Conservation (phyloP, 257 asterid species). For the Solanum chmielewskii region DNA sequence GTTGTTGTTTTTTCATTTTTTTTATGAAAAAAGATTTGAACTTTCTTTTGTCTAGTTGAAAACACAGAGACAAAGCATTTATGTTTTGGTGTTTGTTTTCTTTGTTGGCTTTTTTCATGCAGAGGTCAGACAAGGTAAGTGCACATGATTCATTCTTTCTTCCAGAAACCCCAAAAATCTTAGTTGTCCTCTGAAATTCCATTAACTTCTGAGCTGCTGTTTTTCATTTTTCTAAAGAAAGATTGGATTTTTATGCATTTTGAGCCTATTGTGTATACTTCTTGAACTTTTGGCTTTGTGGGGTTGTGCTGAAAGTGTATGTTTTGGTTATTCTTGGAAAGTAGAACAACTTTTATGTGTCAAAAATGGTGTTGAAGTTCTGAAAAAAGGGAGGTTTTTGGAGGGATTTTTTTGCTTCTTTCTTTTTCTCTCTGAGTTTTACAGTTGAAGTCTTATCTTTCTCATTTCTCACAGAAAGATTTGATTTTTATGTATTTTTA, state of each 20-base stretch:
- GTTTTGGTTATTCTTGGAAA: constrained; percentile 26
- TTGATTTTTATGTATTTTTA: not conserved
- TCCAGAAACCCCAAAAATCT: not conserved
- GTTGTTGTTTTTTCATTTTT: not conserved
- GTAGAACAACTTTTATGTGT: constrained; percentile 17
- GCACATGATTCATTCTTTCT: constrained; percentile 8
- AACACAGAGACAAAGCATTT: constrained; percentile 12
- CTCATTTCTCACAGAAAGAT: not conserved
- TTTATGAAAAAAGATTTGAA: not conserved
- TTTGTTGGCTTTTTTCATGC: constrained; percentile 31
- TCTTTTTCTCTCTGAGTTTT: not conserved
- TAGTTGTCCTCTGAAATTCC: constrained; percentile 2
- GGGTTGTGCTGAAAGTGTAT: constrained; percentile 9
- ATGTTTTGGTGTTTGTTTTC: constrained; percentile 19
- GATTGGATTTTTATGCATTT: not conserved
- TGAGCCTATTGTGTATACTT: not conserved
- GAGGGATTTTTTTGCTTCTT: constrained; percentile 2
- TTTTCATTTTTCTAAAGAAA: not conserved
- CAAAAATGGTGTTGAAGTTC: constrained; percentile 5
- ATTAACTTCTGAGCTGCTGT: not conserved
- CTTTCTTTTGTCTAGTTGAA: not conserved
- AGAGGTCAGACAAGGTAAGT: constrained; percentile 7
- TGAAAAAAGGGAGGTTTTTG: not conserved
- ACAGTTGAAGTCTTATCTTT: constrained; percentile 4
- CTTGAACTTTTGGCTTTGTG: not conserved